A percentile compares a stretch with the other conserved stretches of the same genome.
These are phyloP conservation scores for Martiniozyma abietophila DNA, from an alignment of 805 yeast genomes.

Conservation along the genomic window DNA sequence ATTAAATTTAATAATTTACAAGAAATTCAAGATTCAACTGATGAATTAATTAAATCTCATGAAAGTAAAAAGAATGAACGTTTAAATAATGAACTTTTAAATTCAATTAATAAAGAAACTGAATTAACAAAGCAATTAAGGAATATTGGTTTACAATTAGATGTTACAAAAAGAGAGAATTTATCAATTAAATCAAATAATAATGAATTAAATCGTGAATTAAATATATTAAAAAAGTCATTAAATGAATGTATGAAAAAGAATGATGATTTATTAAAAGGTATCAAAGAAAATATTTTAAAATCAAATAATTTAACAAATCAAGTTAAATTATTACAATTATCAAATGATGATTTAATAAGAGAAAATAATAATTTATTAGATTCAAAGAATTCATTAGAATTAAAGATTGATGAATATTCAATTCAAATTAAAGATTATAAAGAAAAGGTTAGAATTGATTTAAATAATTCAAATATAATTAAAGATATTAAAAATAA, in stretches of 20 bases:
- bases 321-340: conserved; percentile 49
- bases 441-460: conserved; percentile 23
- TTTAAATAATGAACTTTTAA: conserved; percentile 43
- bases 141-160: conserved; percentile 49
- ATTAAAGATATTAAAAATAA: conserved; percentile 27
- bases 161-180: conserved; percentile 39
- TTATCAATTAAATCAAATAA: conserved; percentile 32
- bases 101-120: conserved; percentile 55
- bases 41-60: conserved; percentile 20
- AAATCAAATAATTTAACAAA: conserved; percentile 36
- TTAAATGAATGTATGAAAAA: conserved; percentile 34
- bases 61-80: conserved; percentile 43
- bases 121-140: conserved; percentile 56
- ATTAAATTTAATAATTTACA: conserved; percentile 42
- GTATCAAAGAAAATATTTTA: conserved; percentile 37
- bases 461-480: conserved; percentile 23
- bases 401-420: conserved; percentile 33
- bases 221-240: conserved; percentile 31
- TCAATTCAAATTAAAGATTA: conserved; percentile 32
- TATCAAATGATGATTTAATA: conserved; percentile 50
- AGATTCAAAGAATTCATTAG: conserved; percentile 38
- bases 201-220: conserved; percentile 32
- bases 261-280: conserved; percentile 32
- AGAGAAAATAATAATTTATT: conserved; percentile 55
- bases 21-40: conserved; percentile 26